Evolutionary conservation across 2,329 filamentous ascomycete genomes (phyloP), one percentile per base, ranked within the genome.

Genomic region (Pseudogymnoascus sp.): DNA sequence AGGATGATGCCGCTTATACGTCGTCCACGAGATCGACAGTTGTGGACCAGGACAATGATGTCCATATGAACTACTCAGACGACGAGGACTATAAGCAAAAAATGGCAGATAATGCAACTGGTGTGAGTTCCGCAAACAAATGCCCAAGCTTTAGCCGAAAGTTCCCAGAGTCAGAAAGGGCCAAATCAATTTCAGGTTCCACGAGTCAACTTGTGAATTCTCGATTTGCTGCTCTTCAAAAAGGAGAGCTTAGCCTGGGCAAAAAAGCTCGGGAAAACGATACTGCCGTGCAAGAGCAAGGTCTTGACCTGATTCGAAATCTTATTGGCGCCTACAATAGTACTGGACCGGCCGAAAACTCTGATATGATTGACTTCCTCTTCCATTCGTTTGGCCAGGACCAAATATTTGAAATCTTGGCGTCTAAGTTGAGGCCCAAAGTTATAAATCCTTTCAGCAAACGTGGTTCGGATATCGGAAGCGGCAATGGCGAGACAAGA

Each of bases 251-350:
- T 52, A 88, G 89, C 65, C 83, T 87, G 21, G 79, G 81, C 23
- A 82, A 86, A 31, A 87, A 87, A 71, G 85, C 88, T 16, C 84
- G 88, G 61, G 87, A 87, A 67, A 89, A 96, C 67, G 90, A 96
- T 67, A 80, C 93, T 38, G 87, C 88, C 1, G 89, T 97, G 28
- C 93, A 97, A 75, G 91, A 96, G 72, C 93, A 97, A 75, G 90
- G 88, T 0, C 83, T 97, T 16, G 89, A 96, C 69, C 88, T 97
- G 68, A 85, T 99, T 65, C 85, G 93, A 62, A 99, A 99, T 74
- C 80, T 97, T 33, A 90, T 97, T 67, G 89, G 88, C 63, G 68
- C 84, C 74, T 67, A 81, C 76, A 67, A 79, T 74, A 65, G 85
- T 78, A 76, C 83, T 14, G 75, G 76, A 12, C 73, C 78, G 5